Conservation (phyloP, 75 land plant species). For the Selaginella tamariscina region DNA sequence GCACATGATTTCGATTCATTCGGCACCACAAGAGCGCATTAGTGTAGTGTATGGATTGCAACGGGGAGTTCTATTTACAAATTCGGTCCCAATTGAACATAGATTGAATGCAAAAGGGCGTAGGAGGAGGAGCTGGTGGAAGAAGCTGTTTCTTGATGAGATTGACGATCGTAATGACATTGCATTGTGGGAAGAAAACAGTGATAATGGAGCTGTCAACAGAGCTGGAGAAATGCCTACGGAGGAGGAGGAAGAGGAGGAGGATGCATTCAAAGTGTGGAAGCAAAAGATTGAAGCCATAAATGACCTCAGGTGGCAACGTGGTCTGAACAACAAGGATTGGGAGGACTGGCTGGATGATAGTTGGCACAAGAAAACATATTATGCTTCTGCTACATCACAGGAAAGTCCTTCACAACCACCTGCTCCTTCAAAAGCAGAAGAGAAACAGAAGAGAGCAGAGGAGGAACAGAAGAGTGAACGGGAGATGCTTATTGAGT, state of each 20-base stretch:
- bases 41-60: neutral
- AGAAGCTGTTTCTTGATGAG: neutral
- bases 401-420: slow-evolving; percentile 17
- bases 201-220: no score
- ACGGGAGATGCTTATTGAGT: slow-evolving; percentile 37
- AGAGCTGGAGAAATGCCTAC: no score
- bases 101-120: neutral
- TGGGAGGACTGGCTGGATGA: slow-evolving; percentile 96
- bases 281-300: slow-evolving; percentile 54
- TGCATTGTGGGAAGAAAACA: no score
- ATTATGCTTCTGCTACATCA: slow-evolving; percentile 10
- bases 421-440: no score
- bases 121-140: neutral
- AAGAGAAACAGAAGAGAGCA: slow-evolving; percentile 14
- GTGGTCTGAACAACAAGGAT: slow-evolving; percentile 40
- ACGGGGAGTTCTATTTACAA: neutral
- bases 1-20: no score
- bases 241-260: no score
- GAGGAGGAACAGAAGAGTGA: slow-evolving; percentile 27
- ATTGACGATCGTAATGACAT: neutral
- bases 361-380: slow-evolving; percentile 14
- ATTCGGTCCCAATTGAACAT: neutral
- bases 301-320: slow-evolving; percentile 55
- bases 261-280: slow-evolving; percentile 28
- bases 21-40: neutral